A percentile compares a stretch with the other conserved stretches of the same genome.
Conservation (phyloP, 768 basidiomycete genomes). For the Trametes coccinea region DNA sequence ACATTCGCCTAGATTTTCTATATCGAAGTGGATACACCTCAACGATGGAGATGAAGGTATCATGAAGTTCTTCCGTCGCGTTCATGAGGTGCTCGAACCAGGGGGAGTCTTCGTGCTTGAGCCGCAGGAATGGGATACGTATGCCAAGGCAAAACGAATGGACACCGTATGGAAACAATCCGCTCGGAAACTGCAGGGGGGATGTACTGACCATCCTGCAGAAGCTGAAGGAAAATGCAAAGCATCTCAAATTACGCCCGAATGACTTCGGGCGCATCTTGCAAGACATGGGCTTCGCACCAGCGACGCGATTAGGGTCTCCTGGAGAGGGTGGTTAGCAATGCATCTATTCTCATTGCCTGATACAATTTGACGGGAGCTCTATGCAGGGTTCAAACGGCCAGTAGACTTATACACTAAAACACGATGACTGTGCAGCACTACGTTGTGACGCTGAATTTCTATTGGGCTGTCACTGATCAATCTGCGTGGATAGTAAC, state of each 20-base stretch:
- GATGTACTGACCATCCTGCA: constrained; percentile 22
- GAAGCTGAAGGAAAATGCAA: constrained; percentile 62
- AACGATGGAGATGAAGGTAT: constrained; percentile 77
- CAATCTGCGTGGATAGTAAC: constrained; percentile 43
- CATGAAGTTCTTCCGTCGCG: constrained; percentile 63
- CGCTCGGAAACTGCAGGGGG: neutral
- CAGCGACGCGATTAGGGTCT: constrained; percentile 48
- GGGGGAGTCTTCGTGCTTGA: constrained; percentile 78
- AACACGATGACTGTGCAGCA: constrained; percentile 14
- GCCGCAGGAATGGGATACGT: constrained; percentile 84
- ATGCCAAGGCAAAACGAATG: constrained; percentile 74
- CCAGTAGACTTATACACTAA: constrained; percentile 66
- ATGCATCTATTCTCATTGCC: neutral
- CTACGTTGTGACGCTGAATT: neutral
- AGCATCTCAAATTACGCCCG: constrained; percentile 57
- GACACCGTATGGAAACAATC: constrained; percentile 45
- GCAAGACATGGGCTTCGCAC: constrained; percentile 60
- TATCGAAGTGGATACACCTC: constrained; percentile 93
- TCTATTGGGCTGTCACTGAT: constrained; percentile 1
- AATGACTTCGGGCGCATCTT: constrained; percentile 60
- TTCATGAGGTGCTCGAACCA: constrained; percentile 53
- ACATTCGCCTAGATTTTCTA: constrained; percentile 59
- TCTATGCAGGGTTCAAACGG: constrained; percentile 54
- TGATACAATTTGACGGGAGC: neutral
- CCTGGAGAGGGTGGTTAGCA: constrained; percentile 66